Percentiles rank a stretch among this genome's conserved stretches.
Evolutionary conservation across 306 rosid species (phyloP).

Genomic region (Dalbergia cochinchinensis): DNA sequence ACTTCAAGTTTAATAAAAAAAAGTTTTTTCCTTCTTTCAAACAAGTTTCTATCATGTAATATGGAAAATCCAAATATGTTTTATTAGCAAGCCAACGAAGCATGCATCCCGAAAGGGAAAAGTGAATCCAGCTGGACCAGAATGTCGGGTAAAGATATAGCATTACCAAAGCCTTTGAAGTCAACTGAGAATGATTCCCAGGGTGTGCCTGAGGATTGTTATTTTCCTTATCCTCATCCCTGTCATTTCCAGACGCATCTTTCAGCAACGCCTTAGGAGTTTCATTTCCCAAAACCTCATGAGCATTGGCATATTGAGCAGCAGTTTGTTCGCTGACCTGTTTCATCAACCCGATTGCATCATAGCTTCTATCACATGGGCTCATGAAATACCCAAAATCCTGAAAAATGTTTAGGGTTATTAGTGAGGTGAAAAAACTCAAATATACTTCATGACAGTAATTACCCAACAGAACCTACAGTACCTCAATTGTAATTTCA

Average conservation of each 20-base stretch:
- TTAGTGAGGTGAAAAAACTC: constrained; percentile 8
- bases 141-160: background rate
- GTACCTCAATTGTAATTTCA: constrained; percentile 93
- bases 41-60: background rate
- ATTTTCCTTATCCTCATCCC: constrained; percentile 51
- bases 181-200: constrained; percentile 55
- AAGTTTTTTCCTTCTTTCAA: background rate
- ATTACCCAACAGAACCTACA: constrained; percentile 26
- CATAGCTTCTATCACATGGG: constrained; percentile 86
- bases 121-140: background rate
- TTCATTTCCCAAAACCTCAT: constrained; percentile 77
- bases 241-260: constrained; percentile 43
- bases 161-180: constrained; percentile 68
- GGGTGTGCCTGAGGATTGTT: constrained; percentile 43
- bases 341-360: constrained; percentile 91
- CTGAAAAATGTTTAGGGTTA: constrained; percentile 54
- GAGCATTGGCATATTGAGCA: constrained; percentile 85
- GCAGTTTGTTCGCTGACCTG: constrained; percentile 90
- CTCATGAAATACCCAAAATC: constrained; percentile 86
- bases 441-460: constrained; percentile 1
- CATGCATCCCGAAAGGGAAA: background rate
- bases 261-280: constrained; percentile 64
- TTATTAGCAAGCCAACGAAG: background rate
- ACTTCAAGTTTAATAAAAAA: background rate
- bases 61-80: background rate